Evolutionary conservation across 2,329 filamentous ascomycete species (phyloP), one percentile per base, ranked within the genome.

Genomic region (Penicillium sp.): DNA sequence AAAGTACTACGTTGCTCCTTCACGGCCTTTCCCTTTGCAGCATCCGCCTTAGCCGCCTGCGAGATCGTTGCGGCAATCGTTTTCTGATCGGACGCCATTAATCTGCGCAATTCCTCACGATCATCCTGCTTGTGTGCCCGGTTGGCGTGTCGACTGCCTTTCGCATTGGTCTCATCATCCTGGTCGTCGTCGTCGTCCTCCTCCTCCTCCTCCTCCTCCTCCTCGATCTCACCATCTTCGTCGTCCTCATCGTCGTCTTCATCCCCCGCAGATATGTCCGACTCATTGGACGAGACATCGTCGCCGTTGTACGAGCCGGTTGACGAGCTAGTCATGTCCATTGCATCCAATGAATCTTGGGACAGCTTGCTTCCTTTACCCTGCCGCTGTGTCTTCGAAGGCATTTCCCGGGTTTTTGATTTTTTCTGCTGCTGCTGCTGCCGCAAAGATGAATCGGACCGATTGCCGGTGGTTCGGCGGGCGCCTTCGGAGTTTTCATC

Each of bases 1-100:
- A 95, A 98, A 0, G 86, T 83, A 54, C 85, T 86, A 44, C 90
- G 83, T 72, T 98, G 93, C 49, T 84, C 78, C 61, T 90, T 92
- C 32, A 98, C 88, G 0, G 92, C 92, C 47, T 81, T 74, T 10
- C 93, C 93, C 70, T 97, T 97, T 37, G 85, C 82, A 4, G 87
- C 83, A 66, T 97, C 93, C 46, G 82, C 82, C 63, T 86, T 84
- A 45, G 83, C 83, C 1, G 86, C 84, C 63, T 85, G 77, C 1
- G 81, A 80, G 35, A 87, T 74, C 7, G 81, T 83, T 15, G 81
- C 79, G 6, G 84, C 77, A 32, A 89, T 79, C 3, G 75, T 79
- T 63, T 84, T 85, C 55, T 87, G 82, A 49, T 86, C 82, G 31
- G 84, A 76, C 32, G 75, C 79, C 77, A 90, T 84, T 55, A 89